Conservation (phyloP, 768 basidiomycete species). For the Flagelloscypha sp. region DNA sequence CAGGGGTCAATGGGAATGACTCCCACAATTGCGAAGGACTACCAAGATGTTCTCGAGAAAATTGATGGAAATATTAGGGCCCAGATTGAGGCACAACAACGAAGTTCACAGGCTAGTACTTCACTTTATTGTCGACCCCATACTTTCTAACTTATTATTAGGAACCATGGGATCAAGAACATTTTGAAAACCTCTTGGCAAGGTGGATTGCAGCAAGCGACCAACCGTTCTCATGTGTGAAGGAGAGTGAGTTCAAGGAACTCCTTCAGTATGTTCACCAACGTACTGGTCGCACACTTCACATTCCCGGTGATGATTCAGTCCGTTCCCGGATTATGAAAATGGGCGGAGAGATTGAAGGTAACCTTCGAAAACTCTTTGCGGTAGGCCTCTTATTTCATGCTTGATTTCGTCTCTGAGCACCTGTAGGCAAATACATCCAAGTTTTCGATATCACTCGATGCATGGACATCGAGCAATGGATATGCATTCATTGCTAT, state of each 20-base stretch:
- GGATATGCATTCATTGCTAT: constrained; percentile 10
- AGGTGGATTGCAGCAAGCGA: constrained; percentile 6
- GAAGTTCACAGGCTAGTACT: not conserved
- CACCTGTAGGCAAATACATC: no score
- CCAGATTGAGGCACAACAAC: not conserved
- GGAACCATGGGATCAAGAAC: constrained; percentile 3
- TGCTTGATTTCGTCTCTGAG: no score
- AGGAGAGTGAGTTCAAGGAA: constrained; percentile 1
- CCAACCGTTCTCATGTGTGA: constrained; percentile 7
- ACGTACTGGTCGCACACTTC: not conserved
- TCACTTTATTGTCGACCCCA: not conserved
- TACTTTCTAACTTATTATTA: no score
- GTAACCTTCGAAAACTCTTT: constrained; percentile 10
- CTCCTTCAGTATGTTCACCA: constrained; percentile 6
- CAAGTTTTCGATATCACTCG: constrained; percentile 4
- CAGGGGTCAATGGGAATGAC: constrained; percentile 1
- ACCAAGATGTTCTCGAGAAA: not conserved
- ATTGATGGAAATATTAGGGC: not conserved
- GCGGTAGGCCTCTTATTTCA: constrained; percentile 10
- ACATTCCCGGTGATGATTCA: constrained; percentile 5
- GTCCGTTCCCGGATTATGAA: constrained; percentile 12
- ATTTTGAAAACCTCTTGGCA: constrained; percentile 3
- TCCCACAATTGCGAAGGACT: not conserved
- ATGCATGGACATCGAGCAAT: constrained; percentile 10
- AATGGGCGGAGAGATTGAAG: constrained; percentile 10